Evolutionary conservation across 164 flowering plant genomes (phyloP), one percentile per base, ranked within the genome.

Genomic region (Euptelea pleiosperma): DNA sequence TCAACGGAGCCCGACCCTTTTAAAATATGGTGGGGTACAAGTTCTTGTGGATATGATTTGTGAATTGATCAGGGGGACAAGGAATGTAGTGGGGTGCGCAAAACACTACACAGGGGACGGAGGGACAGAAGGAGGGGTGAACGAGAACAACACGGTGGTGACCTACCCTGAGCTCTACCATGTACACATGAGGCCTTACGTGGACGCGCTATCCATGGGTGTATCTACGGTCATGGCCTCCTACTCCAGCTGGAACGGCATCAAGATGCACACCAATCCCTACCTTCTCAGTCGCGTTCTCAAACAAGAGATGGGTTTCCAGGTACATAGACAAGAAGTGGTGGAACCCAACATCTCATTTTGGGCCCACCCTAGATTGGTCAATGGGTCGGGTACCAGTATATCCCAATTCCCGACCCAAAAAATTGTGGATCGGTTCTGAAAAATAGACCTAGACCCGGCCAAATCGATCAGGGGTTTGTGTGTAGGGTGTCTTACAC

Each of bases 91-190:
- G 3, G 79, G 54, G 3, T 71, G 73, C 29, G 79, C 76, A 3
- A 75, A 75, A 55, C 79, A 75, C 33, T 75, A 42, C 33, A 50
- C 61, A 0, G 79, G 79, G 2, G 79, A 75, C 16, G 79, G 79
- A 7, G 79, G 79, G 14, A 71, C 79, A 2, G 34, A 34, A 16
- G 63, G 50, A 19, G 79, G 79, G 15, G 48, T 75, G 11, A 63
- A 71, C 53, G 79, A 75, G 56, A 33, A 52, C 63, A 72, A 75
- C 57, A 71, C 76, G 7, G 58, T 68, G 25, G 52, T 53, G 11
- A 31, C 25, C 44, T 44, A 30, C 31, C 4, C 37, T 3, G 73
- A 55, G 1, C 35, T 71, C 3, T 39, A 24, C 28, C 22, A 18
- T 1, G 45, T 75, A n/a, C 79, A 75, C 56, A 75, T 75, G 36